Evolutionary conservation across 768 basidiomycete genomes (phyloP).

Genomic region (Hypholoma sublateritium): DNA sequence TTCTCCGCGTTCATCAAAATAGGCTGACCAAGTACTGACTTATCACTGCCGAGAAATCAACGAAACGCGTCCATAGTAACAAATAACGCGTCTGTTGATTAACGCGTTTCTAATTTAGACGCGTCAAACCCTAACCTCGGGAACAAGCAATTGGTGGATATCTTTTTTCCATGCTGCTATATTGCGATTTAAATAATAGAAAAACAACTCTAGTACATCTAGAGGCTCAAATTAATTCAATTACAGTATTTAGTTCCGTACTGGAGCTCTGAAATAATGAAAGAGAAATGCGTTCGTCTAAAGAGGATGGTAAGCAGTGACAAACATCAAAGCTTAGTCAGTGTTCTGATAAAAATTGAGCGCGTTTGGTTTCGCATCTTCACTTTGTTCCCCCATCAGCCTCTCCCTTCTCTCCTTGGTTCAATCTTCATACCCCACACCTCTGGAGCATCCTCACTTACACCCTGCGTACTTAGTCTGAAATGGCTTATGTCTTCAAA

Average conservation of each 20-base stretch:
- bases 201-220: not conserved
- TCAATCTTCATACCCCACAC: not conserved
- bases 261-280: not conserved
- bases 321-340: constrained; percentile 33
- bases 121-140: constrained; percentile 24
- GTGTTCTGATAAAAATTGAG: constrained; percentile 28
- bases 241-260: not conserved
- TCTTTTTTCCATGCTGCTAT: not conserved
- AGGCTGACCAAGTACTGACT: not conserved
- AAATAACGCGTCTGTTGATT: constrained; percentile 27
- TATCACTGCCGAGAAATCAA: not conserved
- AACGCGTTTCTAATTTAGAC: constrained; percentile 24
- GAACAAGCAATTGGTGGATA: not conserved
- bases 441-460: not conserved
- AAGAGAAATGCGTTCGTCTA: not conserved
- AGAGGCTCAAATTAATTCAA: too few relatives aligned
- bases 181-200: not conserved
- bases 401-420: constrained; percentile 1
- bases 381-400: constrained; percentile 19
- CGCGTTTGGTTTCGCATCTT: constrained; percentile 23
- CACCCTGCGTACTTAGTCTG: not conserved
- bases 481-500: constrained; percentile 39
- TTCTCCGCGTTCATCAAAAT: too few relatives aligned
- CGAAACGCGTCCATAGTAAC: constrained; percentile 21
- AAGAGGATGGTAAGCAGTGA: constrained; percentile 7